Evolutionary conservation across 2,329 filamentous ascomycete species (phyloP), one percentile per base, ranked within the genome.

Genomic region (Fusarium stilboides): DNA sequence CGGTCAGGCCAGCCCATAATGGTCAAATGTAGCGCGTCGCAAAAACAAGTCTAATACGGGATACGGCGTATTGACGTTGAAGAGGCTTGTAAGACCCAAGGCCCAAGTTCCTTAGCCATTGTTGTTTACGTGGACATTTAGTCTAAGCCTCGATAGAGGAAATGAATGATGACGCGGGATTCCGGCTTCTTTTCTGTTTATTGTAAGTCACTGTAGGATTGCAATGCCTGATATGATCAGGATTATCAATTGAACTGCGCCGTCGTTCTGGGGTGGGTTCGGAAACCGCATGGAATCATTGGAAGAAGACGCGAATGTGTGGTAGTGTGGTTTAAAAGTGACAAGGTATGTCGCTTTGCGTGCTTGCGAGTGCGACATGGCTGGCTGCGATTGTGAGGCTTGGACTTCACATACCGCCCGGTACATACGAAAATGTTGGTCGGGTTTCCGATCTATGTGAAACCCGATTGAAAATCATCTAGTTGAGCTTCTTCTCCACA

Each of bases 71-170:
- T 65, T 28, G 40, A 34, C 39, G 40, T 47, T 12, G 36, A 39
- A 42, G 54, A 50, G 42, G 31, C 60, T 49, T 39, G 60, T 49
- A 57, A 43, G 31, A 43, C 28, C 28, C 28, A 24, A 24, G 24
- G 26, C 8, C 33, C 34, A 63, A 46, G 53, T 37, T 22, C 24
- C 58, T 49, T 59, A 46, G 52, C 52, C 34, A 26, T n/a, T 19
- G 5, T 49, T 26, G 17, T 20, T 65, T 68, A 68, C 65, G 65
- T 57, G 60, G 65, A 68, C 36, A 28, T 49, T 34, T 22, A 43
- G 65, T 65, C 65, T 69, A 65, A 68, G 65, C 65, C 60, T 53
- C 55, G 34, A 37, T 20, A 14, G 40, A 43, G 45, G 65, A 69
- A 56, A 69, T 68, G 45, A 69, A 45, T 24, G 44, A 28, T 57